Conservation (phyloP, 2,329 filamentous ascomycete species). For the Catunica adiposa region DNA sequence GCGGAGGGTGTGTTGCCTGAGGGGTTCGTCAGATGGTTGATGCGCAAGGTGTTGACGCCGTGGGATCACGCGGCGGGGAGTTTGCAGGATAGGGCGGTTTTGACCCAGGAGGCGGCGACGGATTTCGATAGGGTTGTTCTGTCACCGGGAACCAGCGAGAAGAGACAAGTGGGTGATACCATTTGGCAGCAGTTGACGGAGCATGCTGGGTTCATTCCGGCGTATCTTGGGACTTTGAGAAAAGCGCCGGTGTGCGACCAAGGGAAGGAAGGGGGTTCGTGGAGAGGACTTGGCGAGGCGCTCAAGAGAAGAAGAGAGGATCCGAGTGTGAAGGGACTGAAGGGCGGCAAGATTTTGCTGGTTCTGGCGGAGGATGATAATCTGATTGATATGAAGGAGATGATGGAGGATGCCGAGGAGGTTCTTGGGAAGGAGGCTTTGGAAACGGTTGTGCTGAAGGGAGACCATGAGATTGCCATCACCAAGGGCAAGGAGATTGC, state of each 20-base stretch:
- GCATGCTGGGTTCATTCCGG: conserved; percentile 50
- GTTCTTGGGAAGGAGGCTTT: conserved; percentile 42
- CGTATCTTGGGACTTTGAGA: conserved; percentile 56
- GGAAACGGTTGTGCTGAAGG: conserved; percentile 38
- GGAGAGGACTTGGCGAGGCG: conserved; percentile 37
- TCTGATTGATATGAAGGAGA: conserved; percentile 49
- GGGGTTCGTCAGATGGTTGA: conserved; percentile 35
- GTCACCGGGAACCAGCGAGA: conserved; percentile 31
- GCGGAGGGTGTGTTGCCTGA: conserved; percentile 42
- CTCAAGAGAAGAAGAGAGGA: conserved; percentile 26
- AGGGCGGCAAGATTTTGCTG: conserved; percentile 39
- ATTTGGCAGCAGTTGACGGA: conserved; percentile 53
- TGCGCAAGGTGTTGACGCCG: conserved; percentile 32
- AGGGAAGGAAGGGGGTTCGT: conserved; percentile 34
- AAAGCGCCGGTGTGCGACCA: conserved; percentile 53
- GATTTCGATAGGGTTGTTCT: conserved; percentile 33
- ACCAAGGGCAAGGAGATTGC: conserved; percentile 42
- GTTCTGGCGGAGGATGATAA: conserved; percentile 50
- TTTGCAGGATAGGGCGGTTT: conserved; percentile 22
- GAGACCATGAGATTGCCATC: conserved; percentile 56
- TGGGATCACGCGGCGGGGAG: conserved; percentile 21
- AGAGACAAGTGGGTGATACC: conserved; percentile 40
- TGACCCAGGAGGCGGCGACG: conserved; percentile 21
- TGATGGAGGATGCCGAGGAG: conserved; percentile 40
- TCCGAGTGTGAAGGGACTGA: conserved; percentile 20